Conservation (phyloP, 2,329 filamentous ascomycete genomes). For the Colletotrichum sp. region DNA sequence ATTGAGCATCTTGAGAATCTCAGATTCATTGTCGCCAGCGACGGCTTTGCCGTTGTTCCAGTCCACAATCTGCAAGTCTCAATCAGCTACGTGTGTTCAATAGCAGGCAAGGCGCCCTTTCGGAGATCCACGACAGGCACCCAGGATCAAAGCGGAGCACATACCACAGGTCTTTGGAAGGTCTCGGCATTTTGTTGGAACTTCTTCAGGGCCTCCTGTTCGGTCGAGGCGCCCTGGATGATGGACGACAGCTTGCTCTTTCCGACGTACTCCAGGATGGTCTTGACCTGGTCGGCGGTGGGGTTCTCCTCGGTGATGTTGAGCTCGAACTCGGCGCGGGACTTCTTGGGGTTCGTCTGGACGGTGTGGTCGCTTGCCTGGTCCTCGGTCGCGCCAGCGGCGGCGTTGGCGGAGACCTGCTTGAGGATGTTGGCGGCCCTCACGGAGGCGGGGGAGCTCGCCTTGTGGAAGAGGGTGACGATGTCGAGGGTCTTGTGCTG, state of each 20-base stretch:
- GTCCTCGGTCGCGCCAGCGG: constrained; percentile 72
- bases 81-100: neutral
- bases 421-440: constrained; percentile 80
- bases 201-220: constrained; percentile 79
- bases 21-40: constrained; percentile 81
- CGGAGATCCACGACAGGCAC: neutral
- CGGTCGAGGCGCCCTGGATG: constrained; percentile 74
- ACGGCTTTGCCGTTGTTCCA: constrained; percentile 90
- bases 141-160: constrained; percentile 36
- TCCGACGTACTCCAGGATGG: constrained; percentile 83
- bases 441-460: constrained; percentile 73
- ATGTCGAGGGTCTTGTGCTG: constrained; percentile 86
- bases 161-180: constrained; percentile 80
- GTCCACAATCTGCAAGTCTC: constrained; percentile 68
- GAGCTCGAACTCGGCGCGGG: constrained; percentile 79
- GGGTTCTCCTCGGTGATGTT: constrained; percentile 82
- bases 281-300: constrained; percentile 82
- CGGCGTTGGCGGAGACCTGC: constrained; percentile 74
- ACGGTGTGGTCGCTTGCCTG: constrained; percentile 71
- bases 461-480: constrained; percentile 94
- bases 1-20: constrained; percentile 83
- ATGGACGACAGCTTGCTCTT: constrained; percentile 62
- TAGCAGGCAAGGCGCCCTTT: neutral
- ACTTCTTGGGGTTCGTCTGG: constrained; percentile 56
- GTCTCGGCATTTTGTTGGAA: constrained; percentile 71